Percentiles rank a stretch among this genome's conserved stretches.
Evolutionary conservation across 495 filamentous ascomycete species (phyloP).

Genomic region (Tuber aestivum): DNA sequence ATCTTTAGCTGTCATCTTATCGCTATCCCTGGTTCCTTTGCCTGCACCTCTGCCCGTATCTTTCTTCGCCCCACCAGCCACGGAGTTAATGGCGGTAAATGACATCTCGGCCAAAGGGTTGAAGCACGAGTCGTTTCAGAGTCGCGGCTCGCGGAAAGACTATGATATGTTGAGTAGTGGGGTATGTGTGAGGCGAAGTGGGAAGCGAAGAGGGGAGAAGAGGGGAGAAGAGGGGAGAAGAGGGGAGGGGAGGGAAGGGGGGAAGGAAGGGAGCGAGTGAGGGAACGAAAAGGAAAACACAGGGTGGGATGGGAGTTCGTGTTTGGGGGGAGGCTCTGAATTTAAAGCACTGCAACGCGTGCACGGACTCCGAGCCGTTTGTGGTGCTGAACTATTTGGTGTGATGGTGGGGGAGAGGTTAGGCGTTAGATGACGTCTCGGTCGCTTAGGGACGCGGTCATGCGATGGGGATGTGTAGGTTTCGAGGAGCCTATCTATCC

Average conservation of each 20-base stretch:
- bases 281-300: not conserved
- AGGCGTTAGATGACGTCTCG: constrained; percentile 3
- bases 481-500: not conserved
- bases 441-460: not conserved
- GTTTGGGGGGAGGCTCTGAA: not conserved
- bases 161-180: not conserved
- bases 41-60: not conserved
- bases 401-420: not conserved
- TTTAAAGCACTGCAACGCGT: constrained; percentile 2
- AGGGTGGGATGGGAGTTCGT: not conserved
- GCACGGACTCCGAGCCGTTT: constrained; percentile 3
- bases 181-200: not conserved
- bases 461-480: not conserved
- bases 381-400: not conserved
- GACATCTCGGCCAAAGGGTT: not conserved
- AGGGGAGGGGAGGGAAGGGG: not conserved
- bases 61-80: not conserved
- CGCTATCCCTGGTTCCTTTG: not conserved
- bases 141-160: not conserved
- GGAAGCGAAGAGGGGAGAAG: not conserved
- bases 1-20: not conserved
- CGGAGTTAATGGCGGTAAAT: not conserved
- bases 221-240: no score
- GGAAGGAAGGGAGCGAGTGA: not conserved
- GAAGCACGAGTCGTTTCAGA: not conserved